Evolutionary conservation across 768 basidiomycete species (phyloP), one percentile per base, ranked within the genome.

Genomic region (Pholiota conissans): DNA sequence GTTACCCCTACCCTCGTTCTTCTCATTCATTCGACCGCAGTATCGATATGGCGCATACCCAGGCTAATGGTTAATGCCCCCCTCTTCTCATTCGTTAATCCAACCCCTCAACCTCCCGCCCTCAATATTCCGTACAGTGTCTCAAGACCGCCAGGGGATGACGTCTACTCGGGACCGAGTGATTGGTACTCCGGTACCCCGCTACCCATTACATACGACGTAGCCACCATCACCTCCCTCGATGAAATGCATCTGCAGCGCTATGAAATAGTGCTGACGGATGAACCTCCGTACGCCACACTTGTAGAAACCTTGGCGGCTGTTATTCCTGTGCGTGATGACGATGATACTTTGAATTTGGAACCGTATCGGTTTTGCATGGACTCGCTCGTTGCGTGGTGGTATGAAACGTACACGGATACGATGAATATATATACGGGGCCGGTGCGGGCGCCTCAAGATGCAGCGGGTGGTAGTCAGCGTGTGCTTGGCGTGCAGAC

Each of bases 131-230:
- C 39, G 3, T 59, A 58, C 27, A 60, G 52, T 27, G 26, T 4
- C 0, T 22, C 32, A 2, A n/a, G 29, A n/a, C 37, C 48, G 13
- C 20, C 26, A n/a, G 34, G 39, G n/a, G 54, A 47, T 3, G 22
- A 24, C 0, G 52, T 51, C 22, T 59, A 54, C 37, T 56, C 49
- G 13, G 63, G 60, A 0, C 60, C 60, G 0, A 61, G 63, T 42
- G 63, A 63, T 37, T 63, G 63, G 63, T 63, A 59, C 48, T 63
- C 63, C 6, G 63, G 63, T 4, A 56, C 51, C 11, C 3, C 46
- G 9, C 52, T 57, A 32, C 63, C 60, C 14, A 30, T 53, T 14
- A 22, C 37, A 0, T 54, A 54, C 42, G 53, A 54, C 42, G 32
- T 54, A 6, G 53, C 37, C n/a, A 37, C 45, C 6, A 4, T 29